phyloP scores from a whole-genome alignment of 257 asterid genomes.

The Solanum ossicruentum region DNA sequence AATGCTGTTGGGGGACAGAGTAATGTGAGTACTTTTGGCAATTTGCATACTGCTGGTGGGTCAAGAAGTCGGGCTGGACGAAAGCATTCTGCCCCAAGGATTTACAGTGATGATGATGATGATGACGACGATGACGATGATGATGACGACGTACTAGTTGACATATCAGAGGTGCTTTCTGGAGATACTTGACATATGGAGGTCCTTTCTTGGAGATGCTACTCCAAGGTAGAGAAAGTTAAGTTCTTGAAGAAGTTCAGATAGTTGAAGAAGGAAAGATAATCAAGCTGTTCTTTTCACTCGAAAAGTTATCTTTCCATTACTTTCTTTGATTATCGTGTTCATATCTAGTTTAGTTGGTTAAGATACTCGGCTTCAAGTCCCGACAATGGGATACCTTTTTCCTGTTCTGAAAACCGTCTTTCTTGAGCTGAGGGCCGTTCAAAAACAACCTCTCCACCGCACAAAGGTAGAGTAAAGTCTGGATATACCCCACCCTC shows the following conservation, averaged over 20 bases:
- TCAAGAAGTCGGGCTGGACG: neutral
- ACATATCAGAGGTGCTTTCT: neutral
- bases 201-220: neutral
- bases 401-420: neutral
- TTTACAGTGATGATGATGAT: neutral
- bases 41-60: neutral
- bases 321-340: neutral
- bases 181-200: neutral
- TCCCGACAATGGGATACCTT: neutral
- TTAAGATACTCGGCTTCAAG: neutral
- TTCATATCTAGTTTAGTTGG: neutral
- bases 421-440: neutral
- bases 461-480: neutral
- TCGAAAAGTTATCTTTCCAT: neutral
- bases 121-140: neutral
- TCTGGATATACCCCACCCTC: neutral
- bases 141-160: neutral
- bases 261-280: neutral
- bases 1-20: conserved; percentile 1
- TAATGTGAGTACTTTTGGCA: neutral
- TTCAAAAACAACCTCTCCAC: neutral
- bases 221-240: neutral
- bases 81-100: neutral
- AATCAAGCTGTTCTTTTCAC: neutral
- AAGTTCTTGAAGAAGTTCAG: neutral